phyloP scores from a whole-genome alignment of 257 asterid genomes.

The Ehretia macrophylla region DNA sequence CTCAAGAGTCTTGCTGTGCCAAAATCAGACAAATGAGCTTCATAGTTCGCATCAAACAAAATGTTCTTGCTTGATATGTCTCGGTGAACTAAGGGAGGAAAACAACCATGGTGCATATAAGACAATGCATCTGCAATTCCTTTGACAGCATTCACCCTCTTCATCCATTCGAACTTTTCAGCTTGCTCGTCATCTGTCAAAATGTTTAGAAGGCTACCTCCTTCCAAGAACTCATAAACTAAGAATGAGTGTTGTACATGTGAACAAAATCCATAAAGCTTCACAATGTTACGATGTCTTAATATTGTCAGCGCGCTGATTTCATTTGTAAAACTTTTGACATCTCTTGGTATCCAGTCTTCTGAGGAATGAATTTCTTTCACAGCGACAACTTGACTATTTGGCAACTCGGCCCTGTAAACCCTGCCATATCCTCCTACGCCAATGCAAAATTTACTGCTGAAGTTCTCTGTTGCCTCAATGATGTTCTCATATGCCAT shows the following conservation, averaged over 20 bases:
- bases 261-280: conserved; percentile 33
- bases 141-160: conserved; percentile 24
- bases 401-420: conserved; percentile 19
- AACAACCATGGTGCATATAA: conserved; percentile 38
- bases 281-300: conserved; percentile 35
- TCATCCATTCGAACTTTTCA: conserved; percentile 13
- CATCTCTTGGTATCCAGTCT: not conserved
- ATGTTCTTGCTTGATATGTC: conserved; percentile 39
- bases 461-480: conserved; percentile 26
- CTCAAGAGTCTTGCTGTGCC: conserved; percentile 23
- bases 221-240: conserved; percentile 32
- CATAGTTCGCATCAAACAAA: conserved; percentile 17
- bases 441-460: conserved; percentile 22
- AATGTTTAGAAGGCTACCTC: conserved; percentile 22
- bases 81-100: conserved; percentile 37
- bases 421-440: conserved; percentile 37
- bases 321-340: conserved; percentile 23
- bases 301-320: conserved; percentile 22
- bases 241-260: conserved; percentile 21
- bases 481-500: conserved; percentile 22
- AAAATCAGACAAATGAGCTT: conserved; percentile 22
- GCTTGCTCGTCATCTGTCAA: conserved; percentile 23
- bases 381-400: conserved; percentile 28
- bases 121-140: conserved; percentile 32
- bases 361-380: conserved; percentile 25